Evolutionary conservation across 2,329 filamentous ascomycete species (phyloP).

Genomic region (Microdochium trichocladiopsis): DNA sequence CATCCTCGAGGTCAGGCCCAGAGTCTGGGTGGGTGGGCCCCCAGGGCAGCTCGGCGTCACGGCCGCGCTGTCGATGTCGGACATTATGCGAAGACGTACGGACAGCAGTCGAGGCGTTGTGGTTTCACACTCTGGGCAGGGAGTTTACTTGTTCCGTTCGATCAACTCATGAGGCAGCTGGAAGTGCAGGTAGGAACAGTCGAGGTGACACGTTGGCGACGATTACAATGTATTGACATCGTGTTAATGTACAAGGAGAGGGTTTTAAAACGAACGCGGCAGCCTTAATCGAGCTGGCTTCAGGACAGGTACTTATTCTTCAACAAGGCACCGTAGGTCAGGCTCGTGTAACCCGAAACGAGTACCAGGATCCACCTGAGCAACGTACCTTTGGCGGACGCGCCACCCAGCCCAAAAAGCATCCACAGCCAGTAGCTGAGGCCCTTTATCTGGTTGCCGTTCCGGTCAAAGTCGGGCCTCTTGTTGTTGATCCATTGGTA

Average conservation of each 20-base stretch:
- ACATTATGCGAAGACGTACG: too few relatives aligned
- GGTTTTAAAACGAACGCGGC: neutral
- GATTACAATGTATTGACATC: too few relatives aligned
- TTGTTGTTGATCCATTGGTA: conserved; percentile 31
- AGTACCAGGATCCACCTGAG: conserved; percentile 42
- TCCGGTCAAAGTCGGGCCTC: conserved; percentile 56
- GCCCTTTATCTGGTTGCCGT: conserved; percentile 44
- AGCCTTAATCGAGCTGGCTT: neutral
- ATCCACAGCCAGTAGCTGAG: conserved; percentile 47
- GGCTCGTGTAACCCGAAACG: conserved; percentile 23
- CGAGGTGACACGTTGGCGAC: too few relatives aligned
- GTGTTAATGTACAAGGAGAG: neutral
- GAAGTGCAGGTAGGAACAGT: too few relatives aligned
- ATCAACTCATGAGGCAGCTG: too few relatives aligned
- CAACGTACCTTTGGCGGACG: conserved; percentile 40
- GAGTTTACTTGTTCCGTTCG: too few relatives aligned
- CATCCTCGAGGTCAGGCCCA: too few relatives aligned
- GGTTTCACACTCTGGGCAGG: too few relatives aligned
- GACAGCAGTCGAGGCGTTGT: too few relatives aligned
- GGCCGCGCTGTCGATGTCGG: too few relatives aligned
- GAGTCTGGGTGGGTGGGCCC: too few relatives aligned
- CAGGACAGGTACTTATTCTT: conserved; percentile 17
- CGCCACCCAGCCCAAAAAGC: conserved; percentile 43
- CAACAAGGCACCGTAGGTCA: conserved; percentile 7
- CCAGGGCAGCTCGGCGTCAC: too few relatives aligned